Evolutionary conservation across 1,284 basidiomycete species (phyloP), one percentile per base, ranked within the genome.

Genomic region (Vanrija sp.): DNA sequence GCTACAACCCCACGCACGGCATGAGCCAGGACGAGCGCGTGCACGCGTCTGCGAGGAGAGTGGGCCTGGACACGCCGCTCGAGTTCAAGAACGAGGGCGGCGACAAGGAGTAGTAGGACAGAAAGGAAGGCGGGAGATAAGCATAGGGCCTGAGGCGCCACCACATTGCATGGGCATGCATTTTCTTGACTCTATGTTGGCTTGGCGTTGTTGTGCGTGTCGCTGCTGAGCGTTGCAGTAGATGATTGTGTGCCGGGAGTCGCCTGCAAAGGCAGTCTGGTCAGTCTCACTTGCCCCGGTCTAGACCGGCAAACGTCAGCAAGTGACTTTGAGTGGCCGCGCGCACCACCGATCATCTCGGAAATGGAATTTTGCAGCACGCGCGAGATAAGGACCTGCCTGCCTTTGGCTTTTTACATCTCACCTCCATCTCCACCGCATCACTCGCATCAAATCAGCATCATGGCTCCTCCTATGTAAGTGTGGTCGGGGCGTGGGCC

Each of bases 1-100:
- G 89, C 54, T 96, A 96, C 78, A 94, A 93, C 72, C 91, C 93
- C 0, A 78, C 88, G 12, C 77, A 86, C 48, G 88, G 88, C 65
- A 81, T 93, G 66, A 86, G 89, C 0, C 79, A 82, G 21, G 84
- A 91, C 66, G 90, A 94, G 68, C 80, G 87, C 57, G 81, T 94
- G 55, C 80, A 86, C 60, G 89, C 89, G 1, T 92, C 92, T 1
- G 91, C 91, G 5, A 81, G 86, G 49, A 80, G 91, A 54, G 92
- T 96, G 42, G 92, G 92, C 5, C 78, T 96, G 44, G 71, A 81
- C 52, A 62, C 73, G 34, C 75, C 77, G 3, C 44, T 65, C 28
- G 71, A 76, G 61, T 75, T 67, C 58, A 63, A 68, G 60, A 51
- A 60, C 21, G 54, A 57, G 47, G 53, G 38, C 38, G 49, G 14